Evolutionary conservation across 139 green algal genomes (phyloP).

Genomic region (Ulvella scutata): DNA sequence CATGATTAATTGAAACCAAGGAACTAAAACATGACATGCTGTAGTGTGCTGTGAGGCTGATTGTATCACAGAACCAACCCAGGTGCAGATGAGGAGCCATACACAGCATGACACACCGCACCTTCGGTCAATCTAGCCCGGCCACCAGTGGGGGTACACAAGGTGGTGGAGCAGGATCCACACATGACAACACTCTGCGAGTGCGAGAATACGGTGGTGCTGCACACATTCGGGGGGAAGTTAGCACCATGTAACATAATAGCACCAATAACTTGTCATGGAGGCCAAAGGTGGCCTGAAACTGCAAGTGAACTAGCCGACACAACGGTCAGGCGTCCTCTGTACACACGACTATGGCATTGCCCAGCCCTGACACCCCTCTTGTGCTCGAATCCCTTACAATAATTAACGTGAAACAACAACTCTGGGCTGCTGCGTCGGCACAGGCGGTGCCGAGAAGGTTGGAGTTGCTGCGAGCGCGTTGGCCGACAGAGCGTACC

Average conservation of each 20-base stretch:
- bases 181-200: slow-evolving; percentile 93
- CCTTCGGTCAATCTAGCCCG: slow-evolving; percentile 86
- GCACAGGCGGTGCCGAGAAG: too few relatives aligned
- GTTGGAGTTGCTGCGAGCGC: too few relatives aligned
- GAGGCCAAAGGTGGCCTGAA: too few relatives aligned
- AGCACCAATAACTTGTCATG: background rate
- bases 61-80: background rate
- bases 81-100: background rate
- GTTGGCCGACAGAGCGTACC: background rate
- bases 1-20: background rate
- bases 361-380: too few relatives aligned
- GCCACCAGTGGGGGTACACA: slow-evolving; percentile 94
- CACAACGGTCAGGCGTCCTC: background rate
- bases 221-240: too few relatives aligned
- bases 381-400: too few relatives aligned
- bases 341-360: background rate
- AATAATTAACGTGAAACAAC: too few relatives aligned
- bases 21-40: background rate
- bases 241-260: background rate
- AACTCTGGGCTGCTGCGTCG: too few relatives aligned
- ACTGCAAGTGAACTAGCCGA: background rate
- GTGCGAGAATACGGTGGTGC: slow-evolving; percentile 97
- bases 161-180: slow-evolving; percentile 83
- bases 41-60: background rate
- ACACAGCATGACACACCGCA: slow-evolving; percentile 13